Conservation (phyloP, 495 filamentous ascomycete genomes). For the Podospora didyma region DNA sequence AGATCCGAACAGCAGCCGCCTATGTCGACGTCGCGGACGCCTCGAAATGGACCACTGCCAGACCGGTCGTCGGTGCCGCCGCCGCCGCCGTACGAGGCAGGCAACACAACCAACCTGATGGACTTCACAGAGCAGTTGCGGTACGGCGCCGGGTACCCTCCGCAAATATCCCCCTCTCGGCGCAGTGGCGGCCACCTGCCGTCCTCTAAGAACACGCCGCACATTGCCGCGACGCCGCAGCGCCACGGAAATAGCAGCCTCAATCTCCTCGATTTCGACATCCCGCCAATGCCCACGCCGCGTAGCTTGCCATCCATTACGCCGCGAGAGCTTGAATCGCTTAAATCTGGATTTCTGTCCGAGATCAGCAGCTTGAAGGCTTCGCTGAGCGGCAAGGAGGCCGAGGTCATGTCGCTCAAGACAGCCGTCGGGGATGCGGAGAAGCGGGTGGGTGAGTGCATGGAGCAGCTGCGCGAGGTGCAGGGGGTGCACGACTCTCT, state of each 20-base stretch:
- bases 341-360: slow-evolving; percentile 84
- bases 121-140: slow-evolving; percentile 81
- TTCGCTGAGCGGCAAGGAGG: slow-evolving; percentile 83
- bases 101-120: slow-evolving; percentile 69
- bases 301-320: slow-evolving; percentile 88
- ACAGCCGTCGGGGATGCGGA: slow-evolving; percentile 84
- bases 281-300: slow-evolving; percentile 83
- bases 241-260: slow-evolving; percentile 26
- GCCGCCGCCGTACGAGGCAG: slow-evolving; percentile 22
- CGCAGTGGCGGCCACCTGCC: slow-evolving; percentile 19
- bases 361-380: slow-evolving; percentile 89
- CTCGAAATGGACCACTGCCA: slow-evolving; percentile 36
- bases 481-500: slow-evolving; percentile 61
- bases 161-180: slow-evolving; percentile 24
- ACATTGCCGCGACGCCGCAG: slow-evolving; percentile 32
- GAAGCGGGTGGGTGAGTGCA: slow-evolving; percentile 78
- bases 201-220: slow-evolving; percentile 18
- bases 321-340: slow-evolving; percentile 81
- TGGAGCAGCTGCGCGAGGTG: slow-evolving; percentile 76
- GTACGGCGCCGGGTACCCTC: slow-evolving; percentile 34
- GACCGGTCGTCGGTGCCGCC: slow-evolving; percentile 23
- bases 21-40: slow-evolving; percentile 55
- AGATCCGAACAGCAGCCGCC: slow-evolving; percentile 8
- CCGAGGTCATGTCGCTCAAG: slow-evolving; percentile 80
- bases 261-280: slow-evolving; percentile 87